Conservation (phyloP, 495 filamentous ascomycete species). For the Penicillium macrosclerotiorum region DNA sequence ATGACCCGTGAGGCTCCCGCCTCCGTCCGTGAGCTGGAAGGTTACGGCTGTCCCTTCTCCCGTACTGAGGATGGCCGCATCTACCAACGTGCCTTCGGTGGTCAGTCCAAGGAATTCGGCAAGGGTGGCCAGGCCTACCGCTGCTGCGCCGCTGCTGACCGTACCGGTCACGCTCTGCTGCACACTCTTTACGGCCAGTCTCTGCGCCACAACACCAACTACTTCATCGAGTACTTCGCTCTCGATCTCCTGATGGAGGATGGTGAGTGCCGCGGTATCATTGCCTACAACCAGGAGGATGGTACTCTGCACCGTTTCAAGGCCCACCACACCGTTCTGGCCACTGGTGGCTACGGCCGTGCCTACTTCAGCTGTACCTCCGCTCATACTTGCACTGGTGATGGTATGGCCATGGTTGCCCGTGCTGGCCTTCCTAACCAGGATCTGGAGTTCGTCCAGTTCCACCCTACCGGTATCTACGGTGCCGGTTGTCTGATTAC, state of each 20-base stretch:
- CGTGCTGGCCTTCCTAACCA: slow-evolving; percentile 97
- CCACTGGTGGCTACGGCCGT: slow-evolving; percentile 94
- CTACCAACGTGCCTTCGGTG: slow-evolving; percentile 97
- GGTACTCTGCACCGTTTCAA: slow-evolving; percentile 95
- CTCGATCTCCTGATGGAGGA: slow-evolving; percentile 95
- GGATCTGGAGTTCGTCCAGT: slow-evolving; percentile 99
- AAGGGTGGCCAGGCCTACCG: slow-evolving; percentile 97
- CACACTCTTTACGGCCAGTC: slow-evolving; percentile 99
- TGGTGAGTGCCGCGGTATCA: slow-evolving; percentile 90
- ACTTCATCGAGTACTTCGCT: slow-evolving; percentile 99
- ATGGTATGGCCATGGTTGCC: slow-evolving; percentile 98
- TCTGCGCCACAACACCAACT: slow-evolving; percentile 94
- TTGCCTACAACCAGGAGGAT: slow-evolving; percentile 98
- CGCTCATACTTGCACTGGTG: slow-evolving; percentile 96
- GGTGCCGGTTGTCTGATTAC: slow-evolving; percentile 98
- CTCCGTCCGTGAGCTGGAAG: slow-evolving; percentile 91
- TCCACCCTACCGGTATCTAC: slow-evolving; percentile 99
- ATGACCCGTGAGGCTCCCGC: slow-evolving; percentile 95
- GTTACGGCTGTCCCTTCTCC: slow-evolving; percentile 97
- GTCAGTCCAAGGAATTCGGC: slow-evolving; percentile 90
- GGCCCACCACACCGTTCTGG: slow-evolving; percentile 91
- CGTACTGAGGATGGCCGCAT: slow-evolving; percentile 96
- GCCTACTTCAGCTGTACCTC: slow-evolving; percentile 98
- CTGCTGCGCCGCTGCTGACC: slow-evolving; percentile 90
- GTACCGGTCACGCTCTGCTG: slow-evolving; percentile 93